Evolutionary conservation across 169 alveolate species (phyloP).

Genomic region (Cryptosporidium bovis): DNA sequence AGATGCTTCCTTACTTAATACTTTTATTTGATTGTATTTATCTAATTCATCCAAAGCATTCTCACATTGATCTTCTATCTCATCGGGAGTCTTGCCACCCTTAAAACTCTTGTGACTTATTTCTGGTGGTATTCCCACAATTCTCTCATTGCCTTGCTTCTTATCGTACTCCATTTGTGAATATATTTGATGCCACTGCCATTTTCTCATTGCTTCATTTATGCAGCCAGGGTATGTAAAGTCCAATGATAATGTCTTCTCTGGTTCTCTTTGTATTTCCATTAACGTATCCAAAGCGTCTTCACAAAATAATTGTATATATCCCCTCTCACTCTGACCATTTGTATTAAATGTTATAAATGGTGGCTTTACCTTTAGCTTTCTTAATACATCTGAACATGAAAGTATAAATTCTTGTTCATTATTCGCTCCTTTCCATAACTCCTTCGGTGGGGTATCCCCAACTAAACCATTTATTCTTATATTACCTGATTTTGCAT

Average conservation of each 20-base stretch:
- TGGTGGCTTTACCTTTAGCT: constrained; percentile 66
- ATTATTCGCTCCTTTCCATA: constrained; percentile 65
- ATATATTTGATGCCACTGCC: constrained; percentile 73
- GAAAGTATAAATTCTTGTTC: constrained; percentile 54
- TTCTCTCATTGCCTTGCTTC: constrained; percentile 29
- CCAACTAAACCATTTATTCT: constrained; percentile 60
- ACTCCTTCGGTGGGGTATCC: constrained; percentile 46
- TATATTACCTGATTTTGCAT: constrained; percentile 23
- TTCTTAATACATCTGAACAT: constrained; percentile 18
- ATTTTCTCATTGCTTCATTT: constrained; percentile 70
- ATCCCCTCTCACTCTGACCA: constrained; percentile 47
- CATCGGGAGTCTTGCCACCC: constrained; percentile 68
- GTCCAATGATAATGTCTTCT: constrained; percentile 34
- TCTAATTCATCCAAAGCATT: constrained; percentile 65
- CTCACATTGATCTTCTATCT: constrained; percentile 62
- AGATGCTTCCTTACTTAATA: constrained; percentile 48
- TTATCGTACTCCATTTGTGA: constrained; percentile 48
- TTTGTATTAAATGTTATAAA: constrained; percentile 29
- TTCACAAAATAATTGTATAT: constrained; percentile 55
- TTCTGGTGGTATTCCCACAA: constrained; percentile 47
- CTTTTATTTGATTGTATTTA: constrained; percentile 23
- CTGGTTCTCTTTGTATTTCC: constrained; percentile 57
- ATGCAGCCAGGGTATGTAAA: constrained; percentile 49
- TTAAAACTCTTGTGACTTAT: constrained; percentile 15
- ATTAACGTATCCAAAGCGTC: constrained; percentile 58